Base-by-base conservation (phyloP, 1,139 yeast genomes). In the Yamadazyma atlantica region DNA sequence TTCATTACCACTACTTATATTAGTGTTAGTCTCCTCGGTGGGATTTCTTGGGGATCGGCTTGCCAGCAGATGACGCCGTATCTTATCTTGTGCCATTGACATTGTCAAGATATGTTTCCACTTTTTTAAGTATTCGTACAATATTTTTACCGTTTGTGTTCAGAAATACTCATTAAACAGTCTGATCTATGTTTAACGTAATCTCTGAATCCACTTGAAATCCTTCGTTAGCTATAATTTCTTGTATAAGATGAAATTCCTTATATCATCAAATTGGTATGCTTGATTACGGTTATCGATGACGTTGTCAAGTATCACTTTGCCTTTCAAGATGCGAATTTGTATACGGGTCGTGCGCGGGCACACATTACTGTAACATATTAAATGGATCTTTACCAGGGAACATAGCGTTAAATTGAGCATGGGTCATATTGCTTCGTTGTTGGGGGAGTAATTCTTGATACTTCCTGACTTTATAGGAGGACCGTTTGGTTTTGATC, bases 391-490 rank as follows among this genome's bases (percentile, higher is more conserved):
- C 32, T 17, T 34, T 44, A 6, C 32, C 26, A 0, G 38, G 36
- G 21, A 46, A 46, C 24, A 42, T 21, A 11, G 28, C n/a, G 30
- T 40, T 41, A 3, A 48, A 32, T 33, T 44, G 43, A 10, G 30
- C 9, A 29, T 44, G 49, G 4, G 44, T 26, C 11, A 46, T 16
- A 2, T n/a, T n/a, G 12, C 24, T 30, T 19, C 49, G 38, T 8
- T 32, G 15, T 7, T 24, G 12, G 7, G 41, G 38, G 2, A 29
- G 19, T 4, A 45, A n/a, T 31, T 46, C 50, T 32, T 45, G 44
- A 23, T 29, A 44, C 18, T 45, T 40, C 10, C 28, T 31, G 15
- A 48, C 34, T 13, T 33, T 31, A 32, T 46, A 43, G 4, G 36
- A 25, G 3, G 27, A 29, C 15, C 35, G 18, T 29, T 44, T 44